These are phyloP conservation scores for Geotrichum siamense DNA, from an alignment of 1,139 yeast species.

Conservation along the genomic window DNA sequence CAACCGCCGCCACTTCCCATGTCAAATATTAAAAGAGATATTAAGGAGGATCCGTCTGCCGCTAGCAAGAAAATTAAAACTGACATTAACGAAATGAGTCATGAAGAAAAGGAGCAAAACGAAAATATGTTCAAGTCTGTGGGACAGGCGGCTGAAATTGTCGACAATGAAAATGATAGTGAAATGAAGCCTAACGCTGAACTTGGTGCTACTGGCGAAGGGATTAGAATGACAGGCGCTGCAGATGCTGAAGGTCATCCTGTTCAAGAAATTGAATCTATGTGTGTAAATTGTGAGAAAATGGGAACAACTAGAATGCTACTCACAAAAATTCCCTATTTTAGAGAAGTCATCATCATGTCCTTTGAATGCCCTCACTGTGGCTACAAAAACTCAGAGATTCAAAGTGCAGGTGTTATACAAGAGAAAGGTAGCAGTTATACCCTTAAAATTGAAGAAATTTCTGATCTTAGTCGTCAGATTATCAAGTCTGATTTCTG, in stretches of 20 bases:
- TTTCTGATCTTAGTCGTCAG: conserved; percentile 77
- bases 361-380: conserved; percentile 96
- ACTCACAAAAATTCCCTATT: conserved; percentile 83
- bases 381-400: conserved; percentile 81
- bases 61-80: neutral
- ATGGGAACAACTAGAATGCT: conserved; percentile 77
- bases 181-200: conserved; percentile 22
- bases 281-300: conserved; percentile 93
- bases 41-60: neutral
- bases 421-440: conserved; percentile 83
- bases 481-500: conserved; percentile 88
- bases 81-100: neutral
- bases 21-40: neutral
- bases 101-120: neutral
- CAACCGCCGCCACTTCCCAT: neutral
- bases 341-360: conserved; percentile 88
- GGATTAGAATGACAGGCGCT: conserved; percentile 37
- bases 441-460: conserved; percentile 59
- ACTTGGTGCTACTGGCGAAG: conserved; percentile 20
- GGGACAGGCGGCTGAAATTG: conserved; percentile 27
- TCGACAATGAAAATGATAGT: conserved; percentile 20
- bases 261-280: conserved; percentile 87
- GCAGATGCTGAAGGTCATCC: conserved; percentile 90
- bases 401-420: conserved; percentile 78
- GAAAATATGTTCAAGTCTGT: conserved; percentile 22